These are phyloP conservation scores for Trypanosoma melophagium DNA, from an alignment of 208 protist genomes.

Conservation along the genomic window DNA sequence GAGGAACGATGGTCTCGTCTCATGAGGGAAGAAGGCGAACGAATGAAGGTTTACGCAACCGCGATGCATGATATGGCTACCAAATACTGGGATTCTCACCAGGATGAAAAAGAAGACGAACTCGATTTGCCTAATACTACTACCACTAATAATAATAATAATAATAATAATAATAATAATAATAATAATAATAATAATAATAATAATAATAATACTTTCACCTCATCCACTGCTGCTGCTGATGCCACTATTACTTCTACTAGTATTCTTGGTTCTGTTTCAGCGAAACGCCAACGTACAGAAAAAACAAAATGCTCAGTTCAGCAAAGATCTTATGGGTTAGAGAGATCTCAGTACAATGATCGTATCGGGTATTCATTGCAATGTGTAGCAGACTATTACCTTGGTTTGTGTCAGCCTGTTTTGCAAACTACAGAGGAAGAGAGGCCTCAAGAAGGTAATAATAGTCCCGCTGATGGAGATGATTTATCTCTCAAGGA, in stretches of 20 bases:
- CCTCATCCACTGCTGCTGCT: too few species aligned
- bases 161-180: too few species aligned
- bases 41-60: constrained; percentile 42
- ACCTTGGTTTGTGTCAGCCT: constrained; percentile 25
- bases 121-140: too few species aligned
- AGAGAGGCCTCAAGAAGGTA: not conserved
- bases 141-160: too few species aligned
- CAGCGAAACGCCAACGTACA: not conserved
- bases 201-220: too few species aligned
- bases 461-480: not conserved
- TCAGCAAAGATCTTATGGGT: not conserved
- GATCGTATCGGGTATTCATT: constrained; percentile 36
- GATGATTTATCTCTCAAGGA: not conserved
- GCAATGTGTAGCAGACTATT: constrained; percentile 39
- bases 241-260: not conserved
- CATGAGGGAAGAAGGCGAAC: constrained; percentile 28
- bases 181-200: too few species aligned
- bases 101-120: constrained; percentile 3
- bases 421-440: constrained; percentile 3
- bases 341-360: constrained; percentile 23
- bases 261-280: not conserved
- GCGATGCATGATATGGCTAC: constrained; percentile 81
- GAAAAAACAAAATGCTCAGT: not conserved
- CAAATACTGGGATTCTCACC: constrained; percentile 54
- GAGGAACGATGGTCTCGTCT: constrained; percentile 31